Percentiles rank a stretch among this genome's conserved stretches.
These are phyloP conservation scores for Fraxinus paxiana DNA, from an alignment of 305 asterid genomes.

Conservation along the genomic window DNA sequence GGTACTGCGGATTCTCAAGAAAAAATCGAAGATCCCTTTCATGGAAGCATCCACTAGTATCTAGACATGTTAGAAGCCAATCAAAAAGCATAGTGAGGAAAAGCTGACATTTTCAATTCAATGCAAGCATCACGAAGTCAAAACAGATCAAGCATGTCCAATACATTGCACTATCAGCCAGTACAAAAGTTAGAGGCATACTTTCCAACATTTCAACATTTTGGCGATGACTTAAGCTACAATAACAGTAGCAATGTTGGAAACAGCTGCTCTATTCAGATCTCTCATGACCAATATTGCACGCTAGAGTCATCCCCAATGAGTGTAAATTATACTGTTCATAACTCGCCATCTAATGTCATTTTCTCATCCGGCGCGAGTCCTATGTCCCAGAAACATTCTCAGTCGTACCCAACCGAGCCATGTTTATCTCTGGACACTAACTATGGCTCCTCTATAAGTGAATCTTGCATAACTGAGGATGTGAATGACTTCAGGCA, in stretches of 20 bases:
- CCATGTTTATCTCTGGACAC: slow-evolving; percentile 32
- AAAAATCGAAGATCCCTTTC: neutral
- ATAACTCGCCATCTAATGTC: slow-evolving; percentile 22
- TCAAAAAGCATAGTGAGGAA: neutral
- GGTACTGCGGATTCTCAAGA: neutral
- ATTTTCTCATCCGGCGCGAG: slow-evolving; percentile 49
- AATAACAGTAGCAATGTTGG: slow-evolving; percentile 20
- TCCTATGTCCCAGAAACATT: slow-evolving; percentile 47
- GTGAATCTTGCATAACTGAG: slow-evolving; percentile 46
- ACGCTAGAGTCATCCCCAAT: slow-evolving; percentile 65
- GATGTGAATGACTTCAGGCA: slow-evolving; percentile 44
- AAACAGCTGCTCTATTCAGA: slow-evolving; percentile 33
- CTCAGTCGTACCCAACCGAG: slow-evolving; percentile 29
- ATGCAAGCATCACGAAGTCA: slow-evolving; percentile 52
- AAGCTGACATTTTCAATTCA: neutral
- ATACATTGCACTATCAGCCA: slow-evolving; percentile 42
- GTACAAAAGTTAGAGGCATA: slow-evolving; percentile 42
- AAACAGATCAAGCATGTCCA: slow-evolving; percentile 42
- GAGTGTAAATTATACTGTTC: slow-evolving; percentile 17
- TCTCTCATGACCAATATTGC: slow-evolving; percentile 40
- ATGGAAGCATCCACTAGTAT: neutral
- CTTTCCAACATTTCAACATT: slow-evolving; percentile 40
- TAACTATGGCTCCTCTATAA: slow-evolving; percentile 41
- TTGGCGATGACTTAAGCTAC: slow-evolving; percentile 35
- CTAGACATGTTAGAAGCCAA: neutral